Base-by-base conservation (phyloP, 1,284 basidiomycete genomes). In the Sporisorium iseilematis-ciliati region DNA sequence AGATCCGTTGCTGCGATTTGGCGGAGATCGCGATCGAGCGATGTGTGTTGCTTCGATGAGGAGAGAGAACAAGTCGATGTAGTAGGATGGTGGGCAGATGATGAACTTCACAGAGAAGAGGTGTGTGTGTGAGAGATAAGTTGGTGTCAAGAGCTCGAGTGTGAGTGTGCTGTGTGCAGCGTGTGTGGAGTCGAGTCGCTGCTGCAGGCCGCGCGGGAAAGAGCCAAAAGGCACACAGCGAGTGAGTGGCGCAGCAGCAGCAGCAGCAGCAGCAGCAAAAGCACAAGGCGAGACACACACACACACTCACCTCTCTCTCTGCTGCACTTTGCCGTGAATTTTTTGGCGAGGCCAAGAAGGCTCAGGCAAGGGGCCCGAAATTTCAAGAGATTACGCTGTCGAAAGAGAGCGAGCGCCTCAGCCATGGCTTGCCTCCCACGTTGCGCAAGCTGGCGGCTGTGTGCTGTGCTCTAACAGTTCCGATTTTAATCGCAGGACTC, bases 261-360 rank as follows among this genome's bases (percentile, higher is more conserved):
- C 29, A 25, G 50, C 51, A 50, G 57, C 57, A n/a, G 49, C 57
- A 35, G 40, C 46, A 48, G 31, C 31, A 2, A 33, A 38, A 38
- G 35, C 38, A 49, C 33, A 46, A 26, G 45, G n/a, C 45, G 46
- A 49, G 38, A 50, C 23, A 57, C 45, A 57, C 45, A 57, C 55
- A 57, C 35, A 25, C 21, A 8, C 43, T n/a, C n/a, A n/a, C n/a
- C n/a, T n/a, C n/a, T n/a, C n/a, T n/a, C n/a, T 2, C 43, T 23
- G 11, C n/a, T 12, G 45, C 45, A 26, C 45, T 29, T 18, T 23
- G 26, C 8, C 45, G 29, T 29, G 29, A 29, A 29, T 29, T 29
- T 29, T 48, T 48, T 18, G 26, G 46, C 25, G 26, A 31, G 35
- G 21, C 20, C 46, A 18, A 38, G 14, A 41, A 38, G 29, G 29